Base-by-base conservation (phyloP, 1,139 yeast genomes). In the Taphrina sp. region DNA sequence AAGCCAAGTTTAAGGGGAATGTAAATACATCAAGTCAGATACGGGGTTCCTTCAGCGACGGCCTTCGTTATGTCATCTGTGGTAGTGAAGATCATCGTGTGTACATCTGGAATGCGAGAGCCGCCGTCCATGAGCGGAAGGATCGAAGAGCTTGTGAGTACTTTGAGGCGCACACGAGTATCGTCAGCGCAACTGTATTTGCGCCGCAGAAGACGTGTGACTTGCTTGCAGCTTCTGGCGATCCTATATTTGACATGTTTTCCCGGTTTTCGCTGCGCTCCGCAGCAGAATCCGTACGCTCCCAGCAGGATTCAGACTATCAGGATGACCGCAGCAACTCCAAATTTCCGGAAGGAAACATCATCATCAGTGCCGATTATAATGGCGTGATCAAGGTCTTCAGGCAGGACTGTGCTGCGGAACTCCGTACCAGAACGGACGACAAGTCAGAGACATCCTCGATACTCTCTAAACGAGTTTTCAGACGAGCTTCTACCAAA, bases 361-460 rank as follows among this genome's bases (percentile, higher is more conserved):
- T 83, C 37, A 79, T 88, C 26, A 83, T 89, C 1, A 82, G 95
- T 0, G 82, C 94, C 0, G 96, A 88, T 66, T 80, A 79, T 60
- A 70, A 73, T 35, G 96, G 96, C 0, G 63, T 76, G 3, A 85
- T 89, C 44, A 72, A 92, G 56, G 85, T 89, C 0, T 86, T 84
- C 66, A 75, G 96, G 63, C 85, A 87, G 61, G 96, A 89, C 67
- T 74, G 83, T 51, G 85, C 94, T 29, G 54, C 54, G 23, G 19
- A 28, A 12, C 8, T 22, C 33, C 23, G 34, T 37, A 19, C 5
- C 31, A 42, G 16, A 22, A 26, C 35, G 22, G 19, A 23, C 24
- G 24, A 19, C 31, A n/a, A 29, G 10, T 14, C 37, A 19, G 42
- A 37, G 10, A 20, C 24, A 2, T 7, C 14, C 10, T 19, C 20